Evolutionary conservation across 1,284 basidiomycete species (phyloP).

Genomic region (Ustilago crameri): DNA sequence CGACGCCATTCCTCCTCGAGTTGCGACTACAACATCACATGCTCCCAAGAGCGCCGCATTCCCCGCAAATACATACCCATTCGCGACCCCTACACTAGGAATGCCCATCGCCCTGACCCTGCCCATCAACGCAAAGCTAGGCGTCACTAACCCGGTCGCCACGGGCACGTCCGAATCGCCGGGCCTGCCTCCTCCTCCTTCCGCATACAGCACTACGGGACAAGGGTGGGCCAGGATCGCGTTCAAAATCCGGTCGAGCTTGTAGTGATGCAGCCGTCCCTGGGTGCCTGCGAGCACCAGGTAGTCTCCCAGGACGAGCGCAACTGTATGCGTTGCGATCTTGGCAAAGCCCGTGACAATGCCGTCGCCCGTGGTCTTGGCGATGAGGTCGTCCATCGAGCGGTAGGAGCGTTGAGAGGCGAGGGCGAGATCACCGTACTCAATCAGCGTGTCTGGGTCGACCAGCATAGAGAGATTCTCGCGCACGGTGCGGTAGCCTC

Average conservation of each 20-base stretch:
- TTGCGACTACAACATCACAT: conserved; percentile 52
- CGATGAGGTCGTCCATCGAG: conserved; percentile 16
- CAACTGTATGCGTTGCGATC: conserved; percentile 23
- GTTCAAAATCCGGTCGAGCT: conserved; percentile 48
- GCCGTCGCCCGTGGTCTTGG: conserved; percentile 45
- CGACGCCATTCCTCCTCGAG: conserved; percentile 13
- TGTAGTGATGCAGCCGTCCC: conserved; percentile 50
- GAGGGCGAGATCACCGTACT: conserved; percentile 47
- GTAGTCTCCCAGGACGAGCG: conserved; percentile 46
- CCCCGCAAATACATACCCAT: conserved; percentile 55
- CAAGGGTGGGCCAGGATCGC: conserved; percentile 29
- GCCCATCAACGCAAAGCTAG: conserved; percentile 50
- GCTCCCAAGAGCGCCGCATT: conserved; percentile 54
- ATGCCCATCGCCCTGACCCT: conserved; percentile 38
- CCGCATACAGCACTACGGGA: conserved; percentile 53
- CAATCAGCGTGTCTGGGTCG: conserved; percentile 41
- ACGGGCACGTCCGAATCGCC: conserved; percentile 42
- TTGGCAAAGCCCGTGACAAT: conserved; percentile 49
- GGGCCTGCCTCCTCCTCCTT: conserved; percentile 55
- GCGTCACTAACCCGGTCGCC: conserved; percentile 37
- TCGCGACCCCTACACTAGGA: conserved; percentile 46
- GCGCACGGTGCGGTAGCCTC: conserved; percentile 45
- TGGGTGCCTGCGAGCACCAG: conserved; percentile 54
- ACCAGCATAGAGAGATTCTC: conserved; percentile 46
- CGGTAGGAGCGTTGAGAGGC: conserved; percentile 38